Evolutionary conservation across 2,329 filamentous ascomycete genomes (phyloP), one percentile per base, ranked within the genome.

Genomic region (Penicillium sp.): DNA sequence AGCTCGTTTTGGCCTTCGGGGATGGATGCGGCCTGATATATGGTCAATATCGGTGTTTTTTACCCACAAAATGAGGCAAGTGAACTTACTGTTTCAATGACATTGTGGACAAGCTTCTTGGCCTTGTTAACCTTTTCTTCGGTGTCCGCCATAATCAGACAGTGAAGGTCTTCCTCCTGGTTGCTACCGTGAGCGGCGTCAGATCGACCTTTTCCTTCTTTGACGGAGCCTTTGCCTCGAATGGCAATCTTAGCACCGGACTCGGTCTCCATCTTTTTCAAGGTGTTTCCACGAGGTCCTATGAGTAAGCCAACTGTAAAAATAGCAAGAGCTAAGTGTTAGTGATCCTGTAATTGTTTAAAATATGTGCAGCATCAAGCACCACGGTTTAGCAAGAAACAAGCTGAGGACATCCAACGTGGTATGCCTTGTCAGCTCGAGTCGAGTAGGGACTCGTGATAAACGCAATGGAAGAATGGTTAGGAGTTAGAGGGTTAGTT

Each of bases 111-210:
- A 60, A 97, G 79, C 78, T 96, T 92, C 82, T 97, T 99, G 65
- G 94, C 94, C 79, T 97, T 99, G 82, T 96, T 96, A 74, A 99
- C 92, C 81, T 99, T 99, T 62, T 99, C 94, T 80, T 99, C 95
- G 38, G 93, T 97, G 72, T 99, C 94, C 71, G 94, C 94, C 94
- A 99, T 99, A 80, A 99, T 97, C 74, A 99, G 82, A 78, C 94
- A 99, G 79, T 99, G 94, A 57, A 99, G 84, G 76, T 99, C 94
- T 80, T 99, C 94, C 82, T 99, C 94, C 84, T 99, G 94, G 83
- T 99, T 99, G 84, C 94, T 97, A 76, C 93, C 92, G 79, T 99
- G 94, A 80, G 94, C 94, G 70, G 94, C 94, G 77, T 99, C 94
- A 81, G 94, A 97, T 67, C 94, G 92, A 67, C 94, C 94, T 78